These are phyloP conservation scores for Beverwykella pulmonaria DNA, from an alignment of 495 filamentous ascomycete genomes.

Conservation along the genomic window DNA sequence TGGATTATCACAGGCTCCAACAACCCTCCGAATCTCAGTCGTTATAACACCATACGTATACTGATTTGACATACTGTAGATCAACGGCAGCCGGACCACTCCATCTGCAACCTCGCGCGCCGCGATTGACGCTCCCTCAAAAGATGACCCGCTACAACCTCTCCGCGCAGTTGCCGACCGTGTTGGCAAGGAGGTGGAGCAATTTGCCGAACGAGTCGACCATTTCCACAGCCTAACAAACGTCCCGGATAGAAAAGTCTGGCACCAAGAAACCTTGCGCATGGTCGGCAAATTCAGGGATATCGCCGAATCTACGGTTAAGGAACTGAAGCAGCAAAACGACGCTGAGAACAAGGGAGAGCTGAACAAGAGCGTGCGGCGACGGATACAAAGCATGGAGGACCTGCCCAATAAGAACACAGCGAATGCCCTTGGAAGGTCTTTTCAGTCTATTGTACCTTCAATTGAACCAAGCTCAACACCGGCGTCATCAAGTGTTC, in stretches of 20 bases:
- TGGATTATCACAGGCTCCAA: neutral
- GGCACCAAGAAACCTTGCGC: constrained; percentile 37
- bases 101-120: neutral
- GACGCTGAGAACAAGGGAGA: constrained; percentile 40
- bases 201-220: constrained; percentile 68
- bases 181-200: constrained; percentile 64
- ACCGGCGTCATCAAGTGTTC: constrained; percentile 20
- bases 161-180: constrained; percentile 62
- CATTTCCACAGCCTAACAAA: constrained; percentile 47
- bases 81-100: neutral
- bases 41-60: neutral
- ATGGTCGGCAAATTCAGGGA: constrained; percentile 45
- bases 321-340: constrained; percentile 42
- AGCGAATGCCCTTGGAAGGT: constrained; percentile 19
- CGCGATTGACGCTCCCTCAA: neutral
- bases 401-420: constrained; percentile 2
- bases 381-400: constrained; percentile 29
- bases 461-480: constrained; percentile 20
- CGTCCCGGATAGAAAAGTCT: constrained; percentile 6
- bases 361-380: constrained; percentile 40
- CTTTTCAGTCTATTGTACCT: constrained; percentile 11
- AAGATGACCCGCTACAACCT: constrained; percentile 51
- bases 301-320: constrained; percentile 43
- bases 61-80: neutral
- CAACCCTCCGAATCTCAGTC: neutral